These are phyloP conservation scores for Talaromyces sp. DNA, from an alignment of 2,329 filamentous ascomycete genomes.

Conservation along the genomic window DNA sequence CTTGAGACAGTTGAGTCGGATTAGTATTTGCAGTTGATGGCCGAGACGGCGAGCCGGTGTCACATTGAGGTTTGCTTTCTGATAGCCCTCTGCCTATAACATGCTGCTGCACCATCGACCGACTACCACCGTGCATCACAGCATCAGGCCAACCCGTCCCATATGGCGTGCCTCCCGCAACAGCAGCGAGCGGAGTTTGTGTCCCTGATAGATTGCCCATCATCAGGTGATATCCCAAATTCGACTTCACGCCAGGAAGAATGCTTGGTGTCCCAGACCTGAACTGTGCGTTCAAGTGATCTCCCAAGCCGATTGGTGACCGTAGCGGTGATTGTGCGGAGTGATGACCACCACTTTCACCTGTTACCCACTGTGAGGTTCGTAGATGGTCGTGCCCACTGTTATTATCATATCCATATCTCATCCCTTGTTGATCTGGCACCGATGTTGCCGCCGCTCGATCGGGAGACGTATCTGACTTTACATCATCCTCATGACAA, in stretches of 20 bases:
- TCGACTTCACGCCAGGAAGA: conserved; percentile 47
- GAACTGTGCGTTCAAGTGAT: conserved; percentile 40
- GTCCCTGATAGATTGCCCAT: conserved; percentile 47
- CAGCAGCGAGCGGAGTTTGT: conserved; percentile 45
- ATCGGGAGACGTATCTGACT: conserved; percentile 36
- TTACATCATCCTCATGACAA: conserved; percentile 41
- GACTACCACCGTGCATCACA: conserved; percentile 4
- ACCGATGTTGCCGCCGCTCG: conserved; percentile 24
- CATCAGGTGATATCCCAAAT: conserved; percentile 47
- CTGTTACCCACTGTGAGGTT: conserved; percentile 27
- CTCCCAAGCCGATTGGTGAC: conserved; percentile 35
- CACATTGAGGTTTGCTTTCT: conserved; percentile 33
- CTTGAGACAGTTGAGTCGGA: conserved; percentile 29
- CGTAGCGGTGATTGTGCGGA: conserved; percentile 29
- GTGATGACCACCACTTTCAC: conserved; percentile 26
- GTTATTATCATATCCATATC: conserved; percentile 10
- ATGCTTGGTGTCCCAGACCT: conserved; percentile 47
- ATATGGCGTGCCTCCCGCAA: conserved; percentile 43
- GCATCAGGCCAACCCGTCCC: conserved; percentile 36
- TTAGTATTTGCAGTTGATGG: conserved; percentile 43
- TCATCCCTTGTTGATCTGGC: conserved; percentile 17
- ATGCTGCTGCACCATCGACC: neutral
- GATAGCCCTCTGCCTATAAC: conserved; percentile 14
- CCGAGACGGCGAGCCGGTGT: conserved; percentile 34
- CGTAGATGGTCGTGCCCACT: conserved; percentile 26